A percentile compares a stretch with the other conserved stretches of the same genome.
These are phyloP conservation scores for Naumovozyma castellii DNA, from an alignment of 805 yeast genomes.

Conservation along the genomic window DNA sequence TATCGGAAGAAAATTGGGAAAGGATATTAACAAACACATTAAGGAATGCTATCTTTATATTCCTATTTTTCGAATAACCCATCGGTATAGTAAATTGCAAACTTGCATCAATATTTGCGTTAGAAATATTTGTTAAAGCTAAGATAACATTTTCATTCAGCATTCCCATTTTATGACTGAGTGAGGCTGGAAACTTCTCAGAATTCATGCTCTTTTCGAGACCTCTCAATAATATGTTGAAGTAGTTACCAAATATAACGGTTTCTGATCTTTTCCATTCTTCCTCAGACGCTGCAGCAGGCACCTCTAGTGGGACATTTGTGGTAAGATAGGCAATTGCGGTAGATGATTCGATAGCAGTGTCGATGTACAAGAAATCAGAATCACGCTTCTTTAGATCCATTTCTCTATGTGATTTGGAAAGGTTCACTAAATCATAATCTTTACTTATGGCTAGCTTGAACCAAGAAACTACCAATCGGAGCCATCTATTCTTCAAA, in stretches of 20 bases:
- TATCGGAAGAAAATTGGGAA: slow-evolving; percentile 19
- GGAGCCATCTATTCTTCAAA: slow-evolving; percentile 39
- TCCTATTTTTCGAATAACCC: slow-evolving; percentile 57
- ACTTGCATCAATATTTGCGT: slow-evolving; percentile 66
- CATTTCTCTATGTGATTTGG: slow-evolving; percentile 25
- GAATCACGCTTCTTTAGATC: slow-evolving; percentile 31
- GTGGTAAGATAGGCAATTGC: slow-evolving; percentile 47
- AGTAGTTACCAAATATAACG: slow-evolving; percentile 60
- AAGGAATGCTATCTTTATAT: slow-evolving; percentile 60
- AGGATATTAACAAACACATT: slow-evolving; percentile 64
- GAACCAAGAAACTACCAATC: slow-evolving; percentile 41
- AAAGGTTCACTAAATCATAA: slow-evolving; percentile 20
- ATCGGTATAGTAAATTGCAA: slow-evolving; percentile 63
- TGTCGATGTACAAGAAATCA: slow-evolving; percentile 41
- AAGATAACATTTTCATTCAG: slow-evolving; percentile 52
- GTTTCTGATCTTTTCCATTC: slow-evolving; percentile 45
- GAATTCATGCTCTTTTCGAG: slow-evolving; percentile 28
- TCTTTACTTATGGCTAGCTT: slow-evolving; percentile 38
- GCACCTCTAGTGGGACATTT: slow-evolving; percentile 46
- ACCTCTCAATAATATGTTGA: slow-evolving; percentile 44
- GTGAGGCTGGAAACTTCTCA: slow-evolving; percentile 26
- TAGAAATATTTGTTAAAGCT: slow-evolving; percentile 58
- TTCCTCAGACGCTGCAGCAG: slow-evolving; percentile 40
- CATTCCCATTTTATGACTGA: slow-evolving; percentile 41
- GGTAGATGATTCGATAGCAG: slow-evolving; percentile 50